phyloP scores from a whole-genome alignment of 2,329 filamentous ascomycete genomes.

The Macroventuria anomochaeta region DNA sequence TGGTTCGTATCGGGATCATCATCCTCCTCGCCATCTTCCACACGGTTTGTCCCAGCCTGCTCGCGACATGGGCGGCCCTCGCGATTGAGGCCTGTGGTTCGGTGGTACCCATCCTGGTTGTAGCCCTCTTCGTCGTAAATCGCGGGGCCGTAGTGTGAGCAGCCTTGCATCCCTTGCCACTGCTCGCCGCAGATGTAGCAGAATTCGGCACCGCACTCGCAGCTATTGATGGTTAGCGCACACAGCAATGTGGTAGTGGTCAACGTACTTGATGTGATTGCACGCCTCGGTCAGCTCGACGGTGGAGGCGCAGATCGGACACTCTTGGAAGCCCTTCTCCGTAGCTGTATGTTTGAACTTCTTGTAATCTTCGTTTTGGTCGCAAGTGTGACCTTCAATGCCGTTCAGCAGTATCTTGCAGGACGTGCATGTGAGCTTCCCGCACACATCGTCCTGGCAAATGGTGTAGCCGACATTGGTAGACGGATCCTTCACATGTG shows the following conservation, averaged over 20 bases:
- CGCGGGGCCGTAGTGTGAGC: constrained; percentile 40
- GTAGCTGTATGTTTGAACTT: constrained; percentile 33
- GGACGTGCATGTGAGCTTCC: constrained; percentile 29
- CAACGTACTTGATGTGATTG: constrained; percentile 40
- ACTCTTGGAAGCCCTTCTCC: constrained; percentile 40
- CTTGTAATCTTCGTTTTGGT: constrained; percentile 28
- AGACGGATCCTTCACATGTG: constrained; percentile 23
- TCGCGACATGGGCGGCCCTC: constrained; percentile 29
- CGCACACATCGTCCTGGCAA: constrained; percentile 31
- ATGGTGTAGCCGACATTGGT: constrained; percentile 27
- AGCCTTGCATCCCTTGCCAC: constrained; percentile 40
- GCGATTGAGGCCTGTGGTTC: constrained; percentile 34
- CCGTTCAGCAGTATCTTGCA: constrained; percentile 31
- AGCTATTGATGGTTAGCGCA: constrained; percentile 21
- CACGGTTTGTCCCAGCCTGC: constrained; percentile 8
- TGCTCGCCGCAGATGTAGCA: constrained; percentile 44
- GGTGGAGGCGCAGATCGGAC: constrained; percentile 31
- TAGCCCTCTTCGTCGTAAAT: constrained; percentile 41
- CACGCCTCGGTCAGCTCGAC: constrained; percentile 44
- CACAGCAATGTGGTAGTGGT: not conserved
- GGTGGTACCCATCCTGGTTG: constrained; percentile 42
- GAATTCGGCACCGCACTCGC: constrained; percentile 38
- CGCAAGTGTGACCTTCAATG: constrained; percentile 27
- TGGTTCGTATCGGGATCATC: constrained; percentile 7
- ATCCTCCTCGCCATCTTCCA: constrained; percentile 19